Evolutionary conservation across 768 basidiomycete species (phyloP), one percentile per base, ranked within the genome.

Genomic region (Rhizopogon sp.): DNA sequence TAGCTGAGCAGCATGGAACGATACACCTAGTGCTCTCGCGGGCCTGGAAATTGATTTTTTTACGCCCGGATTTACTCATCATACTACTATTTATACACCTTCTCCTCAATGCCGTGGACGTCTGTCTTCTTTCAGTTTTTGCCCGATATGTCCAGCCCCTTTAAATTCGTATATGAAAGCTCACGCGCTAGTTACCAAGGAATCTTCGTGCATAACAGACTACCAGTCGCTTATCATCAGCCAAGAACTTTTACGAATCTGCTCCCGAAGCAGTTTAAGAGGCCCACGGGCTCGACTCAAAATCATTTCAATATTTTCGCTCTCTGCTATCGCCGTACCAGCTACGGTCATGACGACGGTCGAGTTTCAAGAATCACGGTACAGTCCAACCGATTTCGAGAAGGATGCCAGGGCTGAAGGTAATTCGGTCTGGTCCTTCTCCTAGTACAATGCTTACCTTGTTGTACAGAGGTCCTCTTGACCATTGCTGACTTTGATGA

Each of bases 401-500:
- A 67, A 68, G 31, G 44, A 42, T 9, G 16, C 42, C 11, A 61
- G 56, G 16, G 56, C 46, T 3, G 14, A 25, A 1, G 52, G 65
- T 67, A 5, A 35, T 54, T 58, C 3, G 3, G 1, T 25, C 5
- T 4, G 1, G 10, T 14, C 5, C 11, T 31, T 4, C n/a, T 22
- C 8, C 6, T 1, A 20, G 20, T 20, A 16, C 7, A 39, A n/a
- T 52, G 25, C 22, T 33, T 35, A 43, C 14, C 37, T 16, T 28
- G 8, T 41, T 58, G 58, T 45, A 49, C 42, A 33, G 52, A 54
- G 2, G n/a, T 53, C 2, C 50, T 60, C 43, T 50, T 47, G 9
- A 8, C 42, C 10, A 20, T 57, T 6, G 49, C 46, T 6, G 58
- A 67, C 16, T 74, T 74, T 43, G 67, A 72, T 17, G 73, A 74